Base-by-base conservation (phyloP, 495 filamentous ascomycete species). In the Eremomyces bilateralis region DNA sequence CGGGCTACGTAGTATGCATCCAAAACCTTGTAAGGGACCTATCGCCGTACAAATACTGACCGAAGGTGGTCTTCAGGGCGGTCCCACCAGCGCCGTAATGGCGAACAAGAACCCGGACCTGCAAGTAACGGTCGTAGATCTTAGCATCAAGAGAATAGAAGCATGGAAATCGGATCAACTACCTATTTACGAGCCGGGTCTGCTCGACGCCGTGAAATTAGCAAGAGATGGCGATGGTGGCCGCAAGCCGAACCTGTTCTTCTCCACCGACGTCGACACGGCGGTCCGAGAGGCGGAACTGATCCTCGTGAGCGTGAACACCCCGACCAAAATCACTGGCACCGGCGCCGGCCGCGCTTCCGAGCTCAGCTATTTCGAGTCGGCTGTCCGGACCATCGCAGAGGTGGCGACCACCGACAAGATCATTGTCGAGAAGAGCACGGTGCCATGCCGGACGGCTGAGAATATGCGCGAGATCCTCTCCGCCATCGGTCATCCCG, bases 341-440 rank as follows among this genome's bases (percentile, higher is more conserved):
- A 44, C 70, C 5, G 80, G 80, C 1, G 69, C 73, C 2, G 80
- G 77, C 3, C 59, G 59, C 34, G 79, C 79, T 11, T 75, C 73
- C 4, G 73, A 85, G 42, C 62, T 84, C 43, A 67, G 65, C 13
- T 69, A 69, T 4, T 60, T 84, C n/a, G 80, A 90, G 48, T 61
- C 62, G 24, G 80, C 73, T 0, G 65, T 67, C 4, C 56, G 66
- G 27, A 67, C 65, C 19, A 72, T 85, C 21, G 80, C 80, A 0
- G 53, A 62, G 31, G 55, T 73, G 34, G 71, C 80, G 6, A 66
- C 60, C 30, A 51, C 61, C 4, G 74, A 74, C 15, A 69, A 74
- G 28, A 79, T 85, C 37, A 60, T 90, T 15, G 80, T 85, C 1
- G 80, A 85, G 56, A 85, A 85, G 54, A 74, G 67, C 29, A 90